Conservation (phyloP, 345 rosid genomes). For the Eucalyptus albens region DNA sequence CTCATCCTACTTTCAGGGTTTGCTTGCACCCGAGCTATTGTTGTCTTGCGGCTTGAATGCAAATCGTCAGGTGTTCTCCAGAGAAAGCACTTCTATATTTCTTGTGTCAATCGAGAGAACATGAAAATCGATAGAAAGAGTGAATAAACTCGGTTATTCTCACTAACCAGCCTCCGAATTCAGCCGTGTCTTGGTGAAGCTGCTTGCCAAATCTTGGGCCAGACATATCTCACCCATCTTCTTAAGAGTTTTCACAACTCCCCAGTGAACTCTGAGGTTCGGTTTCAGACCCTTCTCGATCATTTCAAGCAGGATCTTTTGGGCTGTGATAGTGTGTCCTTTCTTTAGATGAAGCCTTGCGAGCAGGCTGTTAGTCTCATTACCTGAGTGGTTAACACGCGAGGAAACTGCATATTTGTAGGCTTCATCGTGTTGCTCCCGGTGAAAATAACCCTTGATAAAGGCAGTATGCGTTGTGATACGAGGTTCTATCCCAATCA, state of each 20-base stretch:
- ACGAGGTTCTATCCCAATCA: slow-evolving; percentile 32
- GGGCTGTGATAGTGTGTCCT: slow-evolving; percentile 13
- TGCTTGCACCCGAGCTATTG: not conserved
- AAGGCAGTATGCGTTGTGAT: slow-evolving; percentile 25
- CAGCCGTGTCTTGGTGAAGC: not conserved
- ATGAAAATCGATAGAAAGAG: not conserved
- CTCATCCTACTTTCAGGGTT: not conserved
- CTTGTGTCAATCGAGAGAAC: not conserved
- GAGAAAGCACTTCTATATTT: not conserved
- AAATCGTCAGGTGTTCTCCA: not conserved
- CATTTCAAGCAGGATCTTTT: slow-evolving; percentile 33
- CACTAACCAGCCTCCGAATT: not conserved
- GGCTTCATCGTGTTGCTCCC: slow-evolving; percentile 16
- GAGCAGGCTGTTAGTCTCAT: slow-evolving; percentile 22
- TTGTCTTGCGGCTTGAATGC: not conserved
- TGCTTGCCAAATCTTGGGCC: slow-evolving; percentile 3
- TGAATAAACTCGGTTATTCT: not conserved
- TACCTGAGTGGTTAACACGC: slow-evolving; percentile 2
- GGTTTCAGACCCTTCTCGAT: slow-evolving; percentile 40
- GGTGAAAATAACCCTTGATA: slow-evolving; percentile 19
- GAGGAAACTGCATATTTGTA: slow-evolving; percentile 15
- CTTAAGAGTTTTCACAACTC: slow-evolving; percentile 13
- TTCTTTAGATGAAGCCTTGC: slow-evolving; percentile 25
- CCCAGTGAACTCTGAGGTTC: slow-evolving; percentile 7
- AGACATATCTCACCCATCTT: slow-evolving; percentile 10